These are phyloP conservation scores for Colletotrichum liriopes DNA, from an alignment of 2,329 filamentous ascomycete species.

Conservation along the genomic window DNA sequence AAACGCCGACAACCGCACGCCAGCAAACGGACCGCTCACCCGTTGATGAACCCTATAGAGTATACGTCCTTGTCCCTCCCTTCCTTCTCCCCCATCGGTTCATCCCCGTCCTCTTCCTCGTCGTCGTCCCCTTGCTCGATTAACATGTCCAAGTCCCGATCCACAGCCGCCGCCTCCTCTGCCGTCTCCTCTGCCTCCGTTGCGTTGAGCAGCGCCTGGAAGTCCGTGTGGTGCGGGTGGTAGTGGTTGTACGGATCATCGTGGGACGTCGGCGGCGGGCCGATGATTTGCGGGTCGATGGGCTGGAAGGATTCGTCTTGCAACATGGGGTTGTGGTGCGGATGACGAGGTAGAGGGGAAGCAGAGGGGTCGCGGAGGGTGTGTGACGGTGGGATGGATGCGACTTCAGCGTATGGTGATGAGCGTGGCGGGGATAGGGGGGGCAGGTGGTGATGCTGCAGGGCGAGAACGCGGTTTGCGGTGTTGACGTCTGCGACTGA, in stretches of 20 bases:
- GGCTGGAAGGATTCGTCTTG: constrained; percentile 63
- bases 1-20: constrained; percentile 11
- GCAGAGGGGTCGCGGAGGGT: constrained; percentile 51
- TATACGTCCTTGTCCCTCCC: constrained; percentile 37
- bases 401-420: constrained; percentile 65
- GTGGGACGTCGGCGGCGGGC: constrained; percentile 52
- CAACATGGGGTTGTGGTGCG: constrained; percentile 54
- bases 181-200: constrained; percentile 56
- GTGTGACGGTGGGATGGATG: constrained; percentile 58
- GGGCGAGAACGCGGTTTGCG: constrained; percentile 37
- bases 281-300: constrained; percentile 74
- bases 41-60: constrained; percentile 24
- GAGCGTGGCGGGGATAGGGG: constrained; percentile 47
- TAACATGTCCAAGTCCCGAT: constrained; percentile 68
- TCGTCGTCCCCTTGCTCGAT: constrained; percentile 64
- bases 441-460: constrained; percentile 46
- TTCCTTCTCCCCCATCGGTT: constrained; percentile 36
- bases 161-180: constrained; percentile 58
- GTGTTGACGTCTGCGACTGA: constrained; percentile 39
- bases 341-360: constrained; percentile 46
- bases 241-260: constrained; percentile 59
- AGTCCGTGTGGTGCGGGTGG: constrained; percentile 59
- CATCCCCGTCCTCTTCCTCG: constrained; percentile 58
- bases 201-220: constrained; percentile 69
- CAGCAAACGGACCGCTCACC: neutral